Conservation (phyloP, 306 rosid genomes). For the Corylus avellana region DNA sequence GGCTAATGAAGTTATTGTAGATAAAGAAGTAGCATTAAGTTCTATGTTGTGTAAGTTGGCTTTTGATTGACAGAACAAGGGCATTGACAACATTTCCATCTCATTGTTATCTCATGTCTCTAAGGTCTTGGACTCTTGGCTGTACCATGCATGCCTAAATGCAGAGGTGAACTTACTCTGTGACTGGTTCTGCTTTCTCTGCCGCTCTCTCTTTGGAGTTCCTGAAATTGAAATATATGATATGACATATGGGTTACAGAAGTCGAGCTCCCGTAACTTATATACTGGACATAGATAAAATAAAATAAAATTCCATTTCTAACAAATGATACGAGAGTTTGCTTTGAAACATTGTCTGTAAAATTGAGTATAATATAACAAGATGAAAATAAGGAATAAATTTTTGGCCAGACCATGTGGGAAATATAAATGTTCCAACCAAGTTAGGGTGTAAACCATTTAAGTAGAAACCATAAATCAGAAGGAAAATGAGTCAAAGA, state of each 20-base stretch:
- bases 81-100: slow-evolving; percentile 4
- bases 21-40: neutral
- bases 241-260: slow-evolving; percentile 5
- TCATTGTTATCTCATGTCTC: slow-evolving; percentile 5
- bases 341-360: neutral
- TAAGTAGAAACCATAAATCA: neutral
- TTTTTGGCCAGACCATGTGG: neutral
- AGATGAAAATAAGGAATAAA: neutral
- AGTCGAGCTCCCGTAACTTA: neutral
- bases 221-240: slow-evolving; percentile 47
- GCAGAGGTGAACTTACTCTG: slow-evolving; percentile 49
- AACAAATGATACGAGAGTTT: neutral
- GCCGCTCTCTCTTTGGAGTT: slow-evolving; percentile 37
- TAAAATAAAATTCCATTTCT: neutral
- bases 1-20: slow-evolving; percentile 7
- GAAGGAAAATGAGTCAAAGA: neutral
- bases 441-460: neutral
- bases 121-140: slow-evolving; percentile 14
- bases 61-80: neutral
- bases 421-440: too few species aligned
- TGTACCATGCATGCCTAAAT: neutral
- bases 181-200: slow-evolving; percentile 37
- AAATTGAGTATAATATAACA: neutral
- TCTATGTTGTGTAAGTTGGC: neutral
- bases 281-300: neutral